Base-by-base conservation (phyloP, 352 stramenopile species). In the Phytopythium montanum region DNA sequence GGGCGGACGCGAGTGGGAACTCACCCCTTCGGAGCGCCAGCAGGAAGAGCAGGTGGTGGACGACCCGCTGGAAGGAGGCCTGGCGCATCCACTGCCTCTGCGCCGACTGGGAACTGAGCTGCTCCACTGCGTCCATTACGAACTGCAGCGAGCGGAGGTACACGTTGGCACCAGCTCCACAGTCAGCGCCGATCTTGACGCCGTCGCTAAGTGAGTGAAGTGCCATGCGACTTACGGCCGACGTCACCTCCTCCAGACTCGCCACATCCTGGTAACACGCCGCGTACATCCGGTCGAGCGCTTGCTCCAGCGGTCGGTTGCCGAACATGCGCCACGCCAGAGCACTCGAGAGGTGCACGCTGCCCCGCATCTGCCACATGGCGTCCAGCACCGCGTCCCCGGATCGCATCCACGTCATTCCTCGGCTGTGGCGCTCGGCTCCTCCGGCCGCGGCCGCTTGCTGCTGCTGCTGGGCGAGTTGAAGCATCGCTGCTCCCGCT, bases 291-390 rank as follows among this genome's bases (percentile, higher is more conserved):
- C 69, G 72, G 54, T 68, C 75, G 12, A 88, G 87, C 13, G 75
- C 59, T 21, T 79, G 55, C 4, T 65, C 68, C 19, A 92, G 65
- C 3, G 79, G 72, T 5, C 70, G 71, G 13, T 78, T 70, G 0
- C 83, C 83, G 28, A 84, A 79, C 19, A 90, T 28, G 19, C 66
- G 69, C 79, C 81, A 92, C 9, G 65, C 68, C 25, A 72, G 59
- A 1, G 79, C 69, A 13, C 71, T 59, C 8, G 75, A 75, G 1
- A 85, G 64, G n/a, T 65, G 70, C 2, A 80, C 61, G 66, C 84
- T 86, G n/a, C 80, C 79, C 42, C 82, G 82, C 29, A 92, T 49
- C 44, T 72, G 75, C 83, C 83, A 92, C 34, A 90, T 66, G 1
- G 60, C 75, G 26, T 88, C 66, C 18, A 92, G 68, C 58, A 88